A percentile compares a stretch with the other conserved stretches of the same genome.
Conservation (phyloP, 257 asterid genomes). For the Anisodus tanguticus region DNA sequence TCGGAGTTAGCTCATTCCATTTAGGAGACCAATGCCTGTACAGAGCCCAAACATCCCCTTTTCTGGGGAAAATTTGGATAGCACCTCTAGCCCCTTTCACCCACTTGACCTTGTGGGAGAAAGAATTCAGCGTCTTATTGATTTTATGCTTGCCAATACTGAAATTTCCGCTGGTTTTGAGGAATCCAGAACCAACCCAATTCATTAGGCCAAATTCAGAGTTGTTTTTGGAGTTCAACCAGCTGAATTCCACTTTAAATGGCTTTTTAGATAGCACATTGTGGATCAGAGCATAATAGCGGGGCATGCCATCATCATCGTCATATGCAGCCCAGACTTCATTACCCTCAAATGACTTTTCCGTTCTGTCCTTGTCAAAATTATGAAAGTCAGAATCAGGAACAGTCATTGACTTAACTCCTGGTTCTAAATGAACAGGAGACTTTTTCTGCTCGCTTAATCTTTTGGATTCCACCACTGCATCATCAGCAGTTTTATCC, state of each 20-base stretch:
- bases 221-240: constrained; percentile 60
- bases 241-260: constrained; percentile 56
- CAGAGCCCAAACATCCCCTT: constrained; percentile 80
- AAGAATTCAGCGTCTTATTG: constrained; percentile 44
- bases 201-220: constrained; percentile 47
- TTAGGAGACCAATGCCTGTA: constrained; percentile 71
- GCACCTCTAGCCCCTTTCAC: constrained; percentile 57
- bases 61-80: constrained; percentile 54
- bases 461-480: constrained; percentile 22
- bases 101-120: constrained; percentile 71
- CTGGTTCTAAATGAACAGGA: constrained; percentile 30
- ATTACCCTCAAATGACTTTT: no score
- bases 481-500: constrained; percentile 25
- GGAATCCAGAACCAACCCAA: constrained; percentile 59
- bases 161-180: constrained; percentile 64
- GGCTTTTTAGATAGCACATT: constrained; percentile 51
- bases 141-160: constrained; percentile 54
- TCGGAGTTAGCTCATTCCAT: constrained; percentile 61
- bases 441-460: constrained; percentile 30
- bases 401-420: constrained; percentile 48
- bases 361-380: no score
- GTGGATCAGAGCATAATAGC: constrained; percentile 52
- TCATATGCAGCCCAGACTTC: constrained; percentile 55
- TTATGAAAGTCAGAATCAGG: constrained; percentile 9
- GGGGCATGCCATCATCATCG: constrained; percentile 81